Percentiles rank a stretch among this genome's conserved stretches.
Evolutionary conservation across 2,329 filamentous ascomycete species (phyloP).

Genomic region (Trichophyton simii): DNA sequence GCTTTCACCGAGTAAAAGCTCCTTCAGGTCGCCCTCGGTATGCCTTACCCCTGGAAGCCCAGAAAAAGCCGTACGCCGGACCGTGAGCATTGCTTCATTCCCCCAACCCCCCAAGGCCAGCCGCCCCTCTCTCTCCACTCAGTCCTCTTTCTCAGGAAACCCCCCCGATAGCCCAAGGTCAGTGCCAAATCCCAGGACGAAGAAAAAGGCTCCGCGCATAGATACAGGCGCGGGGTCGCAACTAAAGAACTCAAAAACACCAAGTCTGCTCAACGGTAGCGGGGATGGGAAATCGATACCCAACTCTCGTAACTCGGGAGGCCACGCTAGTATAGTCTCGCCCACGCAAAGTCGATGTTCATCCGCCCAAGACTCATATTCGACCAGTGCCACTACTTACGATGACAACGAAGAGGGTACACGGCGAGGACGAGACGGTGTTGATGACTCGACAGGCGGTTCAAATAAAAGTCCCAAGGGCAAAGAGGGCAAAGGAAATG

Average conservation of each 20-base stretch:
- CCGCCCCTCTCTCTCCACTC: constrained; percentile 38
- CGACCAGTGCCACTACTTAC: constrained; percentile 76
- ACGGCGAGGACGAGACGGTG: constrained; percentile 21
- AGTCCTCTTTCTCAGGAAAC: constrained; percentile 13
- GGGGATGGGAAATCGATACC: constrained; percentile 64
- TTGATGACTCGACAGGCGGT: constrained; percentile 17
- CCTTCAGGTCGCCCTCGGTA: constrained; percentile 44
- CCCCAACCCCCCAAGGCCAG: constrained; percentile 70
- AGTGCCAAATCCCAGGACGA: constrained; percentile 25
- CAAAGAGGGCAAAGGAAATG: constrained; percentile 81
- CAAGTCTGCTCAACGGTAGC: constrained; percentile 67
- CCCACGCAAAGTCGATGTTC: constrained; percentile 82
- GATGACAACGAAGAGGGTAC: constrained; percentile 58
- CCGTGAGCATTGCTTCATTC: constrained; percentile 86
- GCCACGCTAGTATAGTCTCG: constrained; percentile 63
- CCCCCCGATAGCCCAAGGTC: constrained; percentile 17
- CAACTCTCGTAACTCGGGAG: constrained; percentile 56
- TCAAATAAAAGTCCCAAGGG: constrained; percentile 23
- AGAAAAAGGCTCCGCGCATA: constrained; percentile 45
- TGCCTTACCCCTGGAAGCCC: constrained; percentile 42
- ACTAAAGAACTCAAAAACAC: constrained; percentile 38
- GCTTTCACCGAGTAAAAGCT: constrained; percentile 41
- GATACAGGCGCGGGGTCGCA: constrained; percentile 35
- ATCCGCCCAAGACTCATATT: constrained; percentile 84
- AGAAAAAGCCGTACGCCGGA: constrained; percentile 65